phyloP scores from a whole-genome alignment of 1,284 basidiomycete species.

The Trametes sp. region DNA sequence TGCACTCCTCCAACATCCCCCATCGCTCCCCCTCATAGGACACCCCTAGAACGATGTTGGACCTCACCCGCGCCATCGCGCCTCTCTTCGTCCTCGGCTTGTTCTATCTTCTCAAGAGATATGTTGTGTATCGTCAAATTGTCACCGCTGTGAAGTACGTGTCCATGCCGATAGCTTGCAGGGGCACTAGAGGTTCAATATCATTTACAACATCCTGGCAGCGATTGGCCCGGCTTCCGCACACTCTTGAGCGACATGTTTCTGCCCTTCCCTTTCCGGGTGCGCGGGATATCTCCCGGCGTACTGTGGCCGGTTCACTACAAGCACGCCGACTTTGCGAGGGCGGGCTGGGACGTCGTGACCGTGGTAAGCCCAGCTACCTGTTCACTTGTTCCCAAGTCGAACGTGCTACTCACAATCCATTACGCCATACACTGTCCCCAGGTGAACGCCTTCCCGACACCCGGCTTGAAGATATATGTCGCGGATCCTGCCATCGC shows the following conservation, averaged over 20 bases:
- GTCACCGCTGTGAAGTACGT: conserved; percentile 1
- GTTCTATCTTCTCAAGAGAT: conserved; percentile 3
- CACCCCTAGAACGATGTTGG: no score
- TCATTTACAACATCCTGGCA: no score
- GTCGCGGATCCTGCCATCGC: conserved; percentile 34
- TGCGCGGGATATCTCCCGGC: conserved; percentile 30
- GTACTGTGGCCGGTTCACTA: conserved; percentile 20
- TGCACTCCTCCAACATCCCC: no score
- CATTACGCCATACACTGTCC: no score
- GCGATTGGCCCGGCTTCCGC: conserved; percentile 34
- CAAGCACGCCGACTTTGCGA: conserved; percentile 31
- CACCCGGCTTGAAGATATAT: conserved; percentile 10
- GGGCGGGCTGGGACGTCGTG: conserved; percentile 32
- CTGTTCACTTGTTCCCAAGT: no score
- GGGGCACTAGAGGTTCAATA: no score
- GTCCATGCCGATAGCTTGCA: no score
- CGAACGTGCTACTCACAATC: no score
- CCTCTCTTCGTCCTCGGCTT: conserved; percentile 4
- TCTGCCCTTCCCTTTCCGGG: conserved; percentile 26
- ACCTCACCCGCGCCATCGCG: not conserved
- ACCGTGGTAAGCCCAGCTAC: conserved; percentile 28
- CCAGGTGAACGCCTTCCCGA: conserved; percentile 23
- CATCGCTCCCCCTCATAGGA: no score
- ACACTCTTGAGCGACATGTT: conserved; percentile 27
- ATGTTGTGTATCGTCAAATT: not conserved